Conservation (phyloP, 108 stramenopile species). For the Nannochloropsis granulata region DNA sequence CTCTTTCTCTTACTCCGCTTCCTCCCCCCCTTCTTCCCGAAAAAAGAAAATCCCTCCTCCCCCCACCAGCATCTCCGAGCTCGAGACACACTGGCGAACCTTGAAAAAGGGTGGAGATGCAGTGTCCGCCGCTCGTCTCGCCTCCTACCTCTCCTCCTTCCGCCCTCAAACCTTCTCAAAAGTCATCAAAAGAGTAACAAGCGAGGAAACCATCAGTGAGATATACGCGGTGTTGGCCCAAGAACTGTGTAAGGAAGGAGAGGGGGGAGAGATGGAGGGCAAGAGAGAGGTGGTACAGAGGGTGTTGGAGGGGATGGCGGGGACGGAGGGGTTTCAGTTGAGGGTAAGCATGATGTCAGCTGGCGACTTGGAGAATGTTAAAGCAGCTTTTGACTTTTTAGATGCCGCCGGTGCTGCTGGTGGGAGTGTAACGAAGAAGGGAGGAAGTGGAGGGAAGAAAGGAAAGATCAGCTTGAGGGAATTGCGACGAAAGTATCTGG, state of each 20-base stretch:
- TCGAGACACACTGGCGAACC: not conserved
- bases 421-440: too few relatives aligned
- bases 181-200: not conserved
- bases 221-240: not conserved
- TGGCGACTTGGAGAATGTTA: not conserved
- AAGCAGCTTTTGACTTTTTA: not conserved
- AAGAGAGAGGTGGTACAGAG: not conserved
- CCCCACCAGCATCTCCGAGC: not conserved
- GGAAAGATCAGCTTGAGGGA: not conserved
- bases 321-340: not conserved
- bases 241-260: not conserved
- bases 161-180: not conserved
- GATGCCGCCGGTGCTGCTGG: not conserved
- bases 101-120: not conserved
- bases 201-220: not conserved
- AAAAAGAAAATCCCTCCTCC: not conserved
- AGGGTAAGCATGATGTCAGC: not conserved
- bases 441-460: not conserved
- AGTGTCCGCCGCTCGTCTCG: not conserved
- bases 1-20: not conserved
- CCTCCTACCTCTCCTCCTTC: not conserved
- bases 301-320: not conserved
- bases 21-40: too few relatives aligned
- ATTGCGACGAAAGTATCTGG: not conserved
- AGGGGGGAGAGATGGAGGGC: not conserved